Conservation (phyloP, 345 rosid genomes). For the Luvunga scandens region DNA sequence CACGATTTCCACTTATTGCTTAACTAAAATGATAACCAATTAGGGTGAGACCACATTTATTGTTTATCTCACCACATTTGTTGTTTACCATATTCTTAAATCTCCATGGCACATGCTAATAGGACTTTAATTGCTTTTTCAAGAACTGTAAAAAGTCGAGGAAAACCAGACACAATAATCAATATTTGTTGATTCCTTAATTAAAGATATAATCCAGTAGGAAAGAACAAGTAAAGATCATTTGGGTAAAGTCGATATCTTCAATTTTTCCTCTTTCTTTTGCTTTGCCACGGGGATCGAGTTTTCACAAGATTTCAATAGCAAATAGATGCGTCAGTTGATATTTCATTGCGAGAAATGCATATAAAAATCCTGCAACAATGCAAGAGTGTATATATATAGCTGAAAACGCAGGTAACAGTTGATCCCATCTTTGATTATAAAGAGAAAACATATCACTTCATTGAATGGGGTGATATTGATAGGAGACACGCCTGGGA, state of each 20-base stretch:
- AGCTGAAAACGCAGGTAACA: not conserved
- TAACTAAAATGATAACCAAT: too few species aligned
- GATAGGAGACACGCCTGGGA: slow-evolving; percentile 66
- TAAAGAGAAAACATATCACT: not conserved
- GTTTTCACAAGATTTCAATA: not conserved
- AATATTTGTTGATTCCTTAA: too few species aligned
- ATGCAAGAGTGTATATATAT: not conserved
- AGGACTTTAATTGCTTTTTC: too few species aligned
- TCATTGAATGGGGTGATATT: slow-evolving; percentile 70
- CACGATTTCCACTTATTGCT: too few species aligned
- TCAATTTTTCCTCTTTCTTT: not conserved
- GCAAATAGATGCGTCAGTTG: not conserved
- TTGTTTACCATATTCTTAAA: too few species aligned
- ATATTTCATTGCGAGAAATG: not conserved
- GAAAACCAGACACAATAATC: too few species aligned
- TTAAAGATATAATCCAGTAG: too few species aligned
- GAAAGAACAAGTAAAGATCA: too few species aligned
- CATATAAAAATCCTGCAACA: not conserved
- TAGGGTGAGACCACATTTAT: too few species aligned
- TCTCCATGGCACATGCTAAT: too few species aligned
- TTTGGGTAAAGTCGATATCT: not conserved
- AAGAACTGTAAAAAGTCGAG: too few species aligned
- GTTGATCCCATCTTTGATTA: not conserved
- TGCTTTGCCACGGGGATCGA: not conserved
- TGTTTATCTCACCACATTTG: too few species aligned